These are phyloP conservation scores for Alternaria brassicicola DNA, from an alignment of 2,329 filamentous ascomycete genomes.

Conservation along the genomic window DNA sequence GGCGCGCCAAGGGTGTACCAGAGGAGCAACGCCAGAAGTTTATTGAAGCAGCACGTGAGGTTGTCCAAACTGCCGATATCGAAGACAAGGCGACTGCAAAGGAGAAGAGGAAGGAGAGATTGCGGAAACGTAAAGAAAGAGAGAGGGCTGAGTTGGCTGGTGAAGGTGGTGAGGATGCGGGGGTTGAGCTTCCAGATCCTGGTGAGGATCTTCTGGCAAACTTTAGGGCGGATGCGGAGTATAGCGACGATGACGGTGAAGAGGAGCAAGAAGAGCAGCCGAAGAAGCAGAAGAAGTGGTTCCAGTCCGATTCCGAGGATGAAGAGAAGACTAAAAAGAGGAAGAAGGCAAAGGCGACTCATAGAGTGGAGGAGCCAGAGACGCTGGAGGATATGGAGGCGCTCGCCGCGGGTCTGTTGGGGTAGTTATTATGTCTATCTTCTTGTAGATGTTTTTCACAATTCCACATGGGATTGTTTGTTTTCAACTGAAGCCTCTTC, in stretches of 20 bases:
- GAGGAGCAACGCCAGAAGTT: conserved; percentile 79
- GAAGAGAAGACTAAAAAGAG: conserved; percentile 50
- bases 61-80: conserved; percentile 76
- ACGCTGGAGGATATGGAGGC: conserved; percentile 81
- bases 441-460: background rate
- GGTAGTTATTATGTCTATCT: conserved; percentile 8
- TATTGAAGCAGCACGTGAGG: conserved; percentile 73
- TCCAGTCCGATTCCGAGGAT: conserved; percentile 68
- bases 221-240: conserved; percentile 51
- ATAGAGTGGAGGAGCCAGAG: conserved; percentile 71
- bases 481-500: background rate
- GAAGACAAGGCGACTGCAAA: conserved; percentile 82
- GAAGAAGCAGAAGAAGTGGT: conserved; percentile 80
- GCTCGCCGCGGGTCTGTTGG: conserved; percentile 74
- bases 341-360: conserved; percentile 60
- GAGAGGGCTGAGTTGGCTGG: conserved; percentile 58
- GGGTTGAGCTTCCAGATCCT: conserved; percentile 38
- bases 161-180: conserved; percentile 22
- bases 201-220: conserved; percentile 52
- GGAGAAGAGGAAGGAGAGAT: conserved; percentile 78
- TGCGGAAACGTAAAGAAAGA: conserved; percentile 72
- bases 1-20: conserved; percentile 74
- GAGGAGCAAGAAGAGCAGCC: conserved; percentile 53
- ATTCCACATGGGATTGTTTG: background rate
- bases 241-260: conserved; percentile 47